Base-by-base conservation (phyloP, 2,329 filamentous ascomycete genomes). In the Bisporella sp. region DNA sequence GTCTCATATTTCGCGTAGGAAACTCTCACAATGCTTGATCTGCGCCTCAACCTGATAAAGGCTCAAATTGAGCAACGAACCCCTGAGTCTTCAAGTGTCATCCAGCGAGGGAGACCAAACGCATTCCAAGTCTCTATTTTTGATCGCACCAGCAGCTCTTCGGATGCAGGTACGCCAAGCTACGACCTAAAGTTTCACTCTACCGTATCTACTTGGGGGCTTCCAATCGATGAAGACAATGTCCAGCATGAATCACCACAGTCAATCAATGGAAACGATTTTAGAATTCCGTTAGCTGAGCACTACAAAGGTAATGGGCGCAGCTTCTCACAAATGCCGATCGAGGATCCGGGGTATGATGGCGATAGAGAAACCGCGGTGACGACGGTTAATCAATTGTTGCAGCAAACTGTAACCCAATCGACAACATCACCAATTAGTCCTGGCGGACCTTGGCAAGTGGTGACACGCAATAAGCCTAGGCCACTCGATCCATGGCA, bases 141-240 rank as follows among this genome's bases (percentile, higher is more conserved):
- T 50, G 75, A 79, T 53, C 68, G 73, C 21, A 69, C 70, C 4
- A 75, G 71, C 53, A 75, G 70, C 51, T 62, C 71, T 6, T 78
- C 75, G 1, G 73, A 76, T 51, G 68, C 68, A 5, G 66, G 68
- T n/a, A 71, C 69, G 1, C 67, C 70, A 6, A 48, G 54, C 1
- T 62, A 65, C 5, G 51, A 59, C 9, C 54, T 45, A 13, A 45
- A 31, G 31, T 5, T 48, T 9, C 51, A 51, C 5, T 66, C 50
- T 64, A 66, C 49, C 2, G 53, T 52, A 11, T 55, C 55, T 5
- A 56, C 61, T 6, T 65, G 60, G 58, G 57, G 58, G 6, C 33
- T 61, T 37, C 21, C 21, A 21, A 21, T 21, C 21, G 61, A 61
- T 4, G 5, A 43, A 30, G 55, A 50, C n/a, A 56, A 60, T 8